Evolutionary conservation across 2,329 filamentous ascomycete genomes (phyloP).

Genomic region (Phaeosphaeria sp.): DNA sequence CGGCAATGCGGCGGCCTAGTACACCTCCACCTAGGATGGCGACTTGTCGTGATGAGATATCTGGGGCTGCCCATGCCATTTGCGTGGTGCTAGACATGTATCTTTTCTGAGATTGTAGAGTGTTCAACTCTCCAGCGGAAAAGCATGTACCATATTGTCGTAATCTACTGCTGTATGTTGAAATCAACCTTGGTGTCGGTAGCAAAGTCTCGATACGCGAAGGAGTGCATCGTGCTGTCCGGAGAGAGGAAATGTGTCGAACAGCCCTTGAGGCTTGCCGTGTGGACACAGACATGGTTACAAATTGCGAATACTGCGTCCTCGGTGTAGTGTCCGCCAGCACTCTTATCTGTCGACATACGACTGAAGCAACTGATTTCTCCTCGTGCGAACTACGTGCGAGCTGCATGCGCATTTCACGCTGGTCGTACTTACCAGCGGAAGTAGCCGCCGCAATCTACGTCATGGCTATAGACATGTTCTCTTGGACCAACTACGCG

Average conservation of each 20-base stretch:
- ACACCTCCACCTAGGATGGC: slow-evolving; percentile 18
- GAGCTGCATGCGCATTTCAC: neutral
- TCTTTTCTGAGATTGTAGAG: neutral
- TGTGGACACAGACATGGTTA: neutral
- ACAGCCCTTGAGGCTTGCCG: neutral
- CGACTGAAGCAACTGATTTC: neutral
- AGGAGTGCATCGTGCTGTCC: neutral
- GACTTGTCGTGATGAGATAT: slow-evolving; percentile 10
- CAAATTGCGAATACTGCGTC: neutral
- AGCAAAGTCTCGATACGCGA: neutral
- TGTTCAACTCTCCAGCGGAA: neutral
- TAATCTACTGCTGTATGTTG: neutral
- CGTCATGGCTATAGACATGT: too few relatives aligned
- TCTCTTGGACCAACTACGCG: neutral
- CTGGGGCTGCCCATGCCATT: slow-evolving; percentile 10
- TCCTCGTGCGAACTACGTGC: neutral
- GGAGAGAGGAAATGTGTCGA: neutral
- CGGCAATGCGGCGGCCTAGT: slow-evolving; percentile 16
- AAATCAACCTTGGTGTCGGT: neutral
- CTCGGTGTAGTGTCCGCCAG: neutral
- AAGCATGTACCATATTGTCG: neutral
- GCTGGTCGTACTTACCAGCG: neutral
- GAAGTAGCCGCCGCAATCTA: neutral
- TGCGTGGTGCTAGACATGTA: slow-evolving; percentile 1
- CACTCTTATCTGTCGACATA: neutral